Evolutionary conservation across 768 basidiomycete genomes (phyloP).

Genomic region (Pleurotus djamor): DNA sequence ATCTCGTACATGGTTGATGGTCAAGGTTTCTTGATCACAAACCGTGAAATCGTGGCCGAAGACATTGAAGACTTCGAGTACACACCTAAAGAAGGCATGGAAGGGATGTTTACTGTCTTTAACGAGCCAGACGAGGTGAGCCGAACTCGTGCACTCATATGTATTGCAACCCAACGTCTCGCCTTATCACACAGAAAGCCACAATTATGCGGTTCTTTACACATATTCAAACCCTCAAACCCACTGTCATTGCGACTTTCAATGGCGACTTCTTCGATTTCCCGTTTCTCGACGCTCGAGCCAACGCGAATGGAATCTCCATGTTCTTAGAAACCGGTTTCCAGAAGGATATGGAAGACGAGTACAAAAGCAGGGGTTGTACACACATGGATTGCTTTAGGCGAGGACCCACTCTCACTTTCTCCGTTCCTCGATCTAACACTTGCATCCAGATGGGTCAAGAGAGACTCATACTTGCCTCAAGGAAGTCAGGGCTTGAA

Average conservation of each 20-base stretch:
- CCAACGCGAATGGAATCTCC: conserved; percentile 88
- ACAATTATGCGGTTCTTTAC: conserved; percentile 88
- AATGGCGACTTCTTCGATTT: conserved; percentile 99
- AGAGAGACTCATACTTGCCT: conserved; percentile 96
- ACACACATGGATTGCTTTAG: conserved; percentile 98
- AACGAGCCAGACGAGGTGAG: conserved; percentile 91
- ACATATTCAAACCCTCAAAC: conserved; percentile 90
- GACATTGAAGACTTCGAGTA: conserved; percentile 99
- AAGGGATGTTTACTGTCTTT: conserved; percentile 94
- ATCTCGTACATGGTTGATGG: conserved; percentile 99
- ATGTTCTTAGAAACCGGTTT: conserved; percentile 97
- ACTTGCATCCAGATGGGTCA: conserved; percentile 78
- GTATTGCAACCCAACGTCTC: not conserved
- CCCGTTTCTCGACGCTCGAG: conserved; percentile 87
- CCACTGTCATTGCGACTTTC: conserved; percentile 97
- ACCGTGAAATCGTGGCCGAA: conserved; percentile 94
- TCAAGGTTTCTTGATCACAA: conserved; percentile 96
- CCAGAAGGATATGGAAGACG: conserved; percentile 86
- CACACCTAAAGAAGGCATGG: conserved; percentile 96
- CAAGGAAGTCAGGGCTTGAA: conserved; percentile 99
- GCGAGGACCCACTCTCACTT: not conserved
- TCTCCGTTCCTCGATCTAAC: not conserved
- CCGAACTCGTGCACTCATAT: not conserved
- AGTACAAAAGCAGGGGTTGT: conserved; percentile 90
- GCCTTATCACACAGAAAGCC: conserved; percentile 49